Base-by-base conservation (phyloP, 2,329 filamentous ascomycete genomes). In the Colletotrichum somersetense region DNA sequence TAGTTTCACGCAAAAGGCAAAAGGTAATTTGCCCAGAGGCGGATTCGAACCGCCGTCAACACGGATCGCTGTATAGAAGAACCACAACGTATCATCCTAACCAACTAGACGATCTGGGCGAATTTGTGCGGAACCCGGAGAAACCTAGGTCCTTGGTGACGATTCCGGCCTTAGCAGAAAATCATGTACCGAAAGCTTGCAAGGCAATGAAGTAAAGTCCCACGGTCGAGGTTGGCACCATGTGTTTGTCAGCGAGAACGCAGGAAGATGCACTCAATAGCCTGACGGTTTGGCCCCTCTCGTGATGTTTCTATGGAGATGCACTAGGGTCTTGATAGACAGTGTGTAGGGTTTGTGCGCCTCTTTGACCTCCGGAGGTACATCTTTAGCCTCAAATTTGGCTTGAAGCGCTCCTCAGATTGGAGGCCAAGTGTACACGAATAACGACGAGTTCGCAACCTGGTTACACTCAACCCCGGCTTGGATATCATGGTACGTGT, bases 31-130 rank as follows among this genome's bases (percentile, higher is more conserved):
- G 70, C 70, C 70, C 66, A 72, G 70, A 72, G 70, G 70, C 70
- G 70, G 70, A 72, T 72, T 72, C 61, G 70, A 72, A 72, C 70
- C 70, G 70, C 70, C 70, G 70, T 72, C 70, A 72, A 70, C 70
- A 72, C 70, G 70, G 70, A n/a, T 48, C 46, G 66, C 70, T 69
- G 70, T 46, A 67, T n/a, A 64, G 67, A 50, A 38, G 62, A 57
- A 72, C 70, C 70, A 72, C 70, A 72, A 72, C 66, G 70, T 72
- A 70, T 70, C 70, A 72, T 72, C 66, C 70, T 72, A 72, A 72
- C 66, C 66, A 72, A 72, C 70, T 72, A 72, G 70, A 72, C 66
- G 66, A 70, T 72, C 70, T 72, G 70, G 66, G 70, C 70, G 56
- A 61, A 18, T 42, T 53, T 2, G 12, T 14, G 14, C 14, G 38